Evolutionary conservation across 2,329 filamentous ascomycete genomes (phyloP), one percentile per base, ranked within the genome.

Genomic region (Apiospora koreana): DNA sequence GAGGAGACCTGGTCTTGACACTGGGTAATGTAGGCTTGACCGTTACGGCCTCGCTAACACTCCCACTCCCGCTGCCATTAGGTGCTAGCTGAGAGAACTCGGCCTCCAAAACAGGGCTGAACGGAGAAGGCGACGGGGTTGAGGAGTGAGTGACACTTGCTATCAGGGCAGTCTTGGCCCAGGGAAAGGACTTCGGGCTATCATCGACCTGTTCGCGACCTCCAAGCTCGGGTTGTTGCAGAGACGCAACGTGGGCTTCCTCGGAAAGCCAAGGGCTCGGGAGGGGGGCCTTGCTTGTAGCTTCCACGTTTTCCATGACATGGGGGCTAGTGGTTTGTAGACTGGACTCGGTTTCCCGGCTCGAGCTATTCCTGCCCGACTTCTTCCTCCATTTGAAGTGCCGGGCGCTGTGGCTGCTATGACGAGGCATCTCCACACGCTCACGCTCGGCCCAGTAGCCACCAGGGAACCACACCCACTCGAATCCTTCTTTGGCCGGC

Each of bases 371-470:
- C 67, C 76, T 78, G 18, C 69, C 71, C 18, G 75, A 85, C 9
- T 80, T 79, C 9, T 79, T 79, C 43, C 79, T 77, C 83, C 82
- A 85, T 75, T 78, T 83, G 79, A 80, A 84, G 46, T 81, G 77
- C 62, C 79, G 79, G 62, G 41, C n/a, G 25, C 76, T 79, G 35
- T 76, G 77, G 31, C 79, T 76, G 67, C 74, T 81, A 67, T 77
- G 75, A 1, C 48, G 41, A n/a, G 78, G 75, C 4, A 71, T 65
- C 68, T 76, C 73, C 28, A 71, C 69, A n/a, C 79, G 73, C 72
- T 84, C 81, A n/a, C 88, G 82, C 77, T 90, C 88, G n/a, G 88
- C 88, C 88, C 87, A 90, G 76, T 88, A 90, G 7, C 88, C 88
- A 68, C 85, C 86, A 1, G 88, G 88, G 76, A 88, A 89, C 88